Evolutionary conservation across 2,329 filamentous ascomycete genomes (phyloP), one percentile per base, ranked within the genome.

Genomic region (Cercospora nicotianae): DNA sequence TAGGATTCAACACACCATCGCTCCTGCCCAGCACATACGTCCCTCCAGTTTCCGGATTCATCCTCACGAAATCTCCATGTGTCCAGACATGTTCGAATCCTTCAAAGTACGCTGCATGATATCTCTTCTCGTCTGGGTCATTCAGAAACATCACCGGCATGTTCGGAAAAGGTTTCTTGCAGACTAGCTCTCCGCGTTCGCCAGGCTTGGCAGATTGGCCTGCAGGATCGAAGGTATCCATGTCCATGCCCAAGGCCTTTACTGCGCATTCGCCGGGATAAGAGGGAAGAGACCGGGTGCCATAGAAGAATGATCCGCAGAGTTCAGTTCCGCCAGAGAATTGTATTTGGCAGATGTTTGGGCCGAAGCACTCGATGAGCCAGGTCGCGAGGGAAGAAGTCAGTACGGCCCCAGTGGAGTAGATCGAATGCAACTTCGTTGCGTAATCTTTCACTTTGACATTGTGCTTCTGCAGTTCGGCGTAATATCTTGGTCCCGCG

Each of bases 401-500:
- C 9, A 69, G 53, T 0, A 70, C 36, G 20, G 69, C 69, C 10
- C 69, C 67, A 7, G 69, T 67, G 1, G 67, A 69, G 28, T 55
- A 64, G 51, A 70, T 69, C 9, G 67, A 69, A 59, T 67, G 64
- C n/a, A 69, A 48, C 5, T 33, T 59, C 10, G 63, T 63, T 2
- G 62, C 48, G 57, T 61, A 67, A 2, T 59, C 18, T 39, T 42
- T 59, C 10, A 63, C 55, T n/a, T 61, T 59, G 16, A 75, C 67
- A 13, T 65, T 66, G 53, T 93, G 83, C 0, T 82, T 82, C 33
- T 84, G 83, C n/a, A 94, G 77, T 76, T 93, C 91, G 58, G 89
- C 85, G 72, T 94, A 82, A 84, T 91, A 95, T 5, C 91, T 84
- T 0, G 92, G 92, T 65, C 90, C 91, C 6, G 88, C 89, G 1